Conservation (phyloP, 345 rosid species). For the Citrus inodora region DNA sequence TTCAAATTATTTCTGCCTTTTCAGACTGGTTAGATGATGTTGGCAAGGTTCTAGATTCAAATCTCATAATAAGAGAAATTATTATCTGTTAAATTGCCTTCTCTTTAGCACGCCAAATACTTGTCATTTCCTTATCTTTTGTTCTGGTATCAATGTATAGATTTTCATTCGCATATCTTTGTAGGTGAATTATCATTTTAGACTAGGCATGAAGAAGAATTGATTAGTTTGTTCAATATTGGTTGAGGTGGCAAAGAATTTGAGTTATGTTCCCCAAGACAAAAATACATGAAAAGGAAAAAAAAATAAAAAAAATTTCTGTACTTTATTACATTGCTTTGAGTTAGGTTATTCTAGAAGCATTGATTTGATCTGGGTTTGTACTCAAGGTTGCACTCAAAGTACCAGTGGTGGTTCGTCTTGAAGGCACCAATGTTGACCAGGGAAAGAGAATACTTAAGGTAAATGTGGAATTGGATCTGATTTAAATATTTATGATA, state of each 20-base stretch:
- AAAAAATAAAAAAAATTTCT: neutral
- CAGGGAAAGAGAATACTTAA: constrained; percentile 93
- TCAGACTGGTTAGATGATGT: neutral
- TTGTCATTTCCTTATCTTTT: neutral
- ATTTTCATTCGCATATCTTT: neutral
- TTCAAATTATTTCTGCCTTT: neutral
- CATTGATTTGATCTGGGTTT: constrained; percentile 1
- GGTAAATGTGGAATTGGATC: constrained; percentile 35
- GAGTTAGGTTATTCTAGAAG: neutral
- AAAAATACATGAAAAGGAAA: too few species aligned
- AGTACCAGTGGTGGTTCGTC: constrained; percentile 88
- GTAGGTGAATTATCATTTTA: neutral
- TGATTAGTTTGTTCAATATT: neutral
- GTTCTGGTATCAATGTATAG: neutral
- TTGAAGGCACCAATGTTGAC: constrained; percentile 71
- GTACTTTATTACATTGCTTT: neutral
- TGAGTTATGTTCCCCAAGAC: neutral
- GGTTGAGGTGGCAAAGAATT: neutral
- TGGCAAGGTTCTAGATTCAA: neutral
- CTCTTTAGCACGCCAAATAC: neutral
- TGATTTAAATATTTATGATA: constrained; percentile 4
- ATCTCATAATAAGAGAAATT: neutral
- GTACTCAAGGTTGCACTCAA: constrained; percentile 67
- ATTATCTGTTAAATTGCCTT: neutral
- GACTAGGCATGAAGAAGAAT: neutral